phyloP scores from a whole-genome alignment of 2,329 filamentous ascomycete genomes.

The Penicillium griseofulvum region DNA sequence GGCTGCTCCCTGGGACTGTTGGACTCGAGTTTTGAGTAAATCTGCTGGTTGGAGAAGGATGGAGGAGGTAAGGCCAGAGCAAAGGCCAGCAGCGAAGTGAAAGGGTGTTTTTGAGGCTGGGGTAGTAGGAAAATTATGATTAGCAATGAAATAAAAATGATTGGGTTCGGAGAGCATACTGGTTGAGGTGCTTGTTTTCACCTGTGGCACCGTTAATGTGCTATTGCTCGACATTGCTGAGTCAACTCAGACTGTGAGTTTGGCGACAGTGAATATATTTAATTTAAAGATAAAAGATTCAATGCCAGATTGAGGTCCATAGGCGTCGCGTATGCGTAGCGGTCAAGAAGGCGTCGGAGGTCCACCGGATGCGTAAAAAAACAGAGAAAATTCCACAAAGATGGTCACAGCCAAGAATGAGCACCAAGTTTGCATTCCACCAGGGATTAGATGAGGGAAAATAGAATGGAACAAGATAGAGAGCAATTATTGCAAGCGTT shows the following conservation, averaged over 20 bases:
- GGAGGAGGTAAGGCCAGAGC: slow-evolving; percentile 82
- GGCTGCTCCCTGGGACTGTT: slow-evolving; percentile 73
- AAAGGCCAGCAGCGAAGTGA: slow-evolving; percentile 85
- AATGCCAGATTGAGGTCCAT: slow-evolving; percentile 13
- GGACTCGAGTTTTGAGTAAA: slow-evolving; percentile 91
- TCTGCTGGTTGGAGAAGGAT: slow-evolving; percentile 92
- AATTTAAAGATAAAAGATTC: neutral
- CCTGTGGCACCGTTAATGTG: slow-evolving; percentile 27
- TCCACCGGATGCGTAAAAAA: slow-evolving; percentile 11
- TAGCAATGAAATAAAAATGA: neutral
- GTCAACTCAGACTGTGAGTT: neutral
- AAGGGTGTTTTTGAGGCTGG: slow-evolving; percentile 54
- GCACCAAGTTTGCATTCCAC: neutral
- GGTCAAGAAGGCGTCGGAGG: neutral
- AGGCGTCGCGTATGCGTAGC: neutral
- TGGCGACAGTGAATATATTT: neutral
- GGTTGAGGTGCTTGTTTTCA: slow-evolving; percentile 30
- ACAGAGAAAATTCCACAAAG: neutral
- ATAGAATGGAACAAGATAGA: neutral
- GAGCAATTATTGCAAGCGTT: neutral
- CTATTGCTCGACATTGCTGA: slow-evolving; percentile 33
- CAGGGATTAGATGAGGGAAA: neutral
- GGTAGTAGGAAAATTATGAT: neutral
- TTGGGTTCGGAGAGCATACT: slow-evolving; percentile 20
- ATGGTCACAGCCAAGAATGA: neutral